Percentiles rank a stretch among this genome's conserved stretches.
Conservation (phyloP, 1,284 basidiomycete species). For the Thelephora terrestris region DNA sequence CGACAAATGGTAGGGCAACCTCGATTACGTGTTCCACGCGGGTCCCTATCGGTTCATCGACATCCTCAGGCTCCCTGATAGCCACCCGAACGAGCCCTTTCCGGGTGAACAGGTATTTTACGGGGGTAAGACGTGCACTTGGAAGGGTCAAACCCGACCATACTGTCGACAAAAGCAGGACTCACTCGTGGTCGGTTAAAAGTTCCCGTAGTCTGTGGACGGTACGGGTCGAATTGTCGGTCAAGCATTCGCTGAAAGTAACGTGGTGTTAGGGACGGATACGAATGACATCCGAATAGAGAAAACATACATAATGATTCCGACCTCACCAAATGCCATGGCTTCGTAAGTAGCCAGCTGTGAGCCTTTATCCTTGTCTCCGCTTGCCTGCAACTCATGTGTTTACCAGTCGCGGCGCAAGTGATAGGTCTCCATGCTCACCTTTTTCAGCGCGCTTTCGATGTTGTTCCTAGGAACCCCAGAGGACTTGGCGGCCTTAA, state of each 20-base stretch:
- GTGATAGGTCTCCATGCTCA: conserved; percentile 19
- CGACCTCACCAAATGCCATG: conserved; percentile 57
- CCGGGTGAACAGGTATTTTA: conserved; percentile 69
- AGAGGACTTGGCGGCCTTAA: conserved; percentile 52
- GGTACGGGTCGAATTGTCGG: conserved; percentile 67
- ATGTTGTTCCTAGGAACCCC: conserved; percentile 76
- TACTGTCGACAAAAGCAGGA: conserved; percentile 2
- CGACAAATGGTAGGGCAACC: conserved; percentile 36
- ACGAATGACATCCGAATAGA: too few relatives aligned
- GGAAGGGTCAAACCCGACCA: neutral
- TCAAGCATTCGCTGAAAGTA: conserved; percentile 59
- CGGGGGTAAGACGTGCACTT: conserved; percentile 63
- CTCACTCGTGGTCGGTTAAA: conserved; percentile 50
- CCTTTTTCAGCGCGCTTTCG: conserved; percentile 60
- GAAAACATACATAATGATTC: conserved; percentile 48
- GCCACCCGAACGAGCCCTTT: conserved; percentile 55
- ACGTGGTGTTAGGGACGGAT: conserved; percentile 3
- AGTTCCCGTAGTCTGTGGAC: conserved; percentile 54
- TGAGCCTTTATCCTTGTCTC: conserved; percentile 39
- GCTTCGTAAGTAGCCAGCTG: conserved; percentile 61
- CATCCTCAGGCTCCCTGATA: conserved; percentile 35
- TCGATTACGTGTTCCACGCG: conserved; percentile 41
- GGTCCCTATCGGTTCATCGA: conserved; percentile 19
- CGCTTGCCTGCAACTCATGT: conserved; percentile 32
- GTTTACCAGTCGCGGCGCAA: conserved; percentile 3